Evolutionary conservation across 176 grass and related monocot species (phyloP), one percentile per base, ranked within the genome.

Genomic region (Musa itinerans): DNA sequence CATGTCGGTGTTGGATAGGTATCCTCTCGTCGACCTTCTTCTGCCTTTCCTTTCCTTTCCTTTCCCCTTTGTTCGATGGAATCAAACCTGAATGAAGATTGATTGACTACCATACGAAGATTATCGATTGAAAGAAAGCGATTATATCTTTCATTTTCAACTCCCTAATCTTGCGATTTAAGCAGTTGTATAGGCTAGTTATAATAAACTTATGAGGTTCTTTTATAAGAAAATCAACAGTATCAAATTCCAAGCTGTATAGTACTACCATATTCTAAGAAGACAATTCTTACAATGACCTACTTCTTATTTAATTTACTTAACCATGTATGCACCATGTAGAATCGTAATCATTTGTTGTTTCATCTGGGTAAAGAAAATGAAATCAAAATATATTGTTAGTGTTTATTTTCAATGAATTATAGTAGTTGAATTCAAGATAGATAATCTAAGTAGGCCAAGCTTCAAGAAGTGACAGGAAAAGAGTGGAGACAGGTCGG

Each of bases 1-100:
- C 77, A 86, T 98, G 88, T 98, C 95, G 16, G 95, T 98, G 55
- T 81, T 93, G 69, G 90, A 98, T 72, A 91, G 95, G 95, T 98
- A 87, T 75, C 2, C 43, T 23, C 22, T 65, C 7, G 8, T 10
- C 11, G 11, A 67, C 61, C 74, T 68, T 43, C 16, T 56, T 5
- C 15, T 1, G 4, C 27, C 63, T 19, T n/a, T 78, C 9, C 58
- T 53, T 65, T 25, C 29, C 9, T 17, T 63, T 25, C 19, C 25
- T 74, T 19, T 52, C 12, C 59, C 58, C 11, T 15, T n/a, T 62
- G 14, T 23, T 26, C 10, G 24, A 3, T 3, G 24, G 9, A 26
- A 65, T 26, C 26, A 10, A 65, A 8, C 13, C 13, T 66, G 25
- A 66, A 66, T 15, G 11, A 24, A 29, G 10, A 29, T 27, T 34